Base-by-base conservation (phyloP, 2,329 filamentous ascomycete genomes). In the Pestalotiopsis fici region DNA sequence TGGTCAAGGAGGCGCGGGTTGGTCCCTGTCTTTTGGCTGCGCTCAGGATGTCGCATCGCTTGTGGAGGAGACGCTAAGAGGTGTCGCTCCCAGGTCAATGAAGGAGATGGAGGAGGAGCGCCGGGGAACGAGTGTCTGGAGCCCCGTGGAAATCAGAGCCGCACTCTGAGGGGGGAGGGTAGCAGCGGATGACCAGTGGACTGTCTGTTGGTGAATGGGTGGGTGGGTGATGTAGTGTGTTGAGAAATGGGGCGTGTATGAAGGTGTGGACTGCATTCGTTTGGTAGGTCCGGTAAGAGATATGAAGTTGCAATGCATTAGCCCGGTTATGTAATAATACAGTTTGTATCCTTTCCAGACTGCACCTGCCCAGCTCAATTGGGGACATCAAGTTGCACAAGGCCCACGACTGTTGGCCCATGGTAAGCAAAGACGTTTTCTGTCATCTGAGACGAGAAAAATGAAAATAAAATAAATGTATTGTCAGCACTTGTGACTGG, bases 1-100 rank as follows among this genome's bases (percentile, higher is more conserved):
- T 68, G 82, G 82, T 1, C 82, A 84, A 61, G 81, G 81, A 4
- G 82, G 80, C 4, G 78, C 80, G 2, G 82, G 82, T 4, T 83
- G 82, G 82, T 79, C 74, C 59, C 66, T 82, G 66, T 77, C 76
- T 0, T 82, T 82, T 68, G 80, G 80, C 1, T 81, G 79, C 65
- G 80, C 80, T 12, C 71, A 72, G 25, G 80, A 82, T 57, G 78
- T 81, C 21, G 71, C 68, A 13, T 67, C 63, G 56, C 69, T 82
- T 57, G 74, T 82, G 7, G 76, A 80, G 18, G 78, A 81, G 66
- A 74, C 77, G 5, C 69, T 81, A 31, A 69, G 72, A 25, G 74
- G 74, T 4, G 54, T 71, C 21, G 72, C 73, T 13, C 74, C 76
- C 11, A 72, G 74, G 56, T 72, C 74, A 39, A 78, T 78, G 76